Evolutionary conservation across 2,329 filamentous ascomycete species (phyloP), one percentile per base, ranked within the genome.

Genomic region (Aspergillus viridinutans): DNA sequence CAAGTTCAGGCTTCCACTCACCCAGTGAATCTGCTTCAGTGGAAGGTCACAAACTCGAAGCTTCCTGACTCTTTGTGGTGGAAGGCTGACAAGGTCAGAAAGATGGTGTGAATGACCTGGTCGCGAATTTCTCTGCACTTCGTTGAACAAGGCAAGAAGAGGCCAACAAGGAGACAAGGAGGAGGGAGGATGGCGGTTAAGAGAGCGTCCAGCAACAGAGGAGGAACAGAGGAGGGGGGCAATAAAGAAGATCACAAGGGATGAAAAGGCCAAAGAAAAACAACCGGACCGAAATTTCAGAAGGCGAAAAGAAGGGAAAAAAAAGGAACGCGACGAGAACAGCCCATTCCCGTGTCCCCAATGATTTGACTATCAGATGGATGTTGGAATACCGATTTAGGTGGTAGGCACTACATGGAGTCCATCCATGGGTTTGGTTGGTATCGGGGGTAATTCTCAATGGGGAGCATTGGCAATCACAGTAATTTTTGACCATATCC

Each of bases 401-500:
- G 5, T 17, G 32, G 29, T 17, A 38, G 14, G 6, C 32, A 5
- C 1, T 32, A 2, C 5, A 35, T 35, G 14, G 12, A 35, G 54
- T 4, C 42, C 42, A 8, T 20, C n/a, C n/a, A 23, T 23, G 21
- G 21, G 20, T 45, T 20, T 23, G 42, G 42, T 4, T 20, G n/a
- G 21, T 45, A 23, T 45, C 3, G 42, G 42, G n/a, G 21, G 43
- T 47, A 47, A 47, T 47, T 47, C 20, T 26, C 43, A 25, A 47
- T 25, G 12, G 20, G 5, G 43, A 23, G 21, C 10, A 26, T 17
- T 10, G 23, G 26, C 43, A 3, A 4, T 8, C 35, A 38, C 6
- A 49, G 58, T 58, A 61, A 55, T 63, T 62, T 62, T 62, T 29
- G 56, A 64, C 25, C n/a, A 29, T 29, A 17, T 20, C 14, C 12